A percentile compares a stretch with the other conserved stretches of the same genome.
Conservation (phyloP, 768 basidiomycete genomes). For the Boletus edulis region DNA sequence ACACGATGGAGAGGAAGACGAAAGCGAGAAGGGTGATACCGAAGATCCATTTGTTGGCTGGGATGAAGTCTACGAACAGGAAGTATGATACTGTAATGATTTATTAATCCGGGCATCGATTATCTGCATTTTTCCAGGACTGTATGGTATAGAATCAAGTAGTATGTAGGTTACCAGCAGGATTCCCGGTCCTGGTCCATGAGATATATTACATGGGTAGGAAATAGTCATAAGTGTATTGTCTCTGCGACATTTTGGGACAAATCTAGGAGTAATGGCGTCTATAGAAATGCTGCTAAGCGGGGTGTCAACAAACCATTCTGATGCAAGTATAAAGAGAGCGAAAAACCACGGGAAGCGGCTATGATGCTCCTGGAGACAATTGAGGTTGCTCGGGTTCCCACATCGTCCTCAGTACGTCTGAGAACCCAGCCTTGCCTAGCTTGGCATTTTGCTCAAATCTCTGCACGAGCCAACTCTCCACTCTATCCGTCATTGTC, state of each 20-base stretch:
- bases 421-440: constrained; percentile 87
- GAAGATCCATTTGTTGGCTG: constrained; percentile 35
- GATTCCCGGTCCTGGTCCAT: not conserved
- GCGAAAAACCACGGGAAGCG: constrained; percentile 1
- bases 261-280: constrained; percentile 20
- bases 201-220: constrained; percentile 22
- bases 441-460: constrained; percentile 91
- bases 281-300: constrained; percentile 22
- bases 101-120: too few species aligned
- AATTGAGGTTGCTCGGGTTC: constrained; percentile 59
- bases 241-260: constrained; percentile 24
- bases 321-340: constrained; percentile 5
- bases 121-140: not conserved
- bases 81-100: constrained; percentile 37
- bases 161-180: not conserved
- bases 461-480: constrained; percentile 81
- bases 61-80: constrained; percentile 69
- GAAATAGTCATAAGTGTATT: constrained; percentile 27
- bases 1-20: constrained; percentile 25
- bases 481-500: constrained; percentile 77
- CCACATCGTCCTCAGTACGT: constrained; percentile 78
- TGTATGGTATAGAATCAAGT: not conserved
- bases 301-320: constrained; percentile 1
- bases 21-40: constrained; percentile 40
- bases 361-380: constrained; percentile 31